Conservation (phyloP, 2,329 filamentous ascomycete species). For the Aspergillus latus region DNA sequence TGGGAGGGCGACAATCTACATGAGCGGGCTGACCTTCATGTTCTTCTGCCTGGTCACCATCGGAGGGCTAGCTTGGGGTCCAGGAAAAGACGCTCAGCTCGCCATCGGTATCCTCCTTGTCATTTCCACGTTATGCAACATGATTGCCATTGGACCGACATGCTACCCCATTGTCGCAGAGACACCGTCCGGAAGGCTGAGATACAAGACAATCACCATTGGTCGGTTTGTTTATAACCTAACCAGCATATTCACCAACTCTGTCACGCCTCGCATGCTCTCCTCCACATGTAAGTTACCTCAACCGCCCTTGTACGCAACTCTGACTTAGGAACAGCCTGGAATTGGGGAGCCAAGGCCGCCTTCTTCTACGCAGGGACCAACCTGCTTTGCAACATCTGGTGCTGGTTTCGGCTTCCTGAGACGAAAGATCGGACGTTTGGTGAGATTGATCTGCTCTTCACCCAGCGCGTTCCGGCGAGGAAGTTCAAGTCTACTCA, state of each 20-base stretch:
- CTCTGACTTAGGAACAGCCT: slow-evolving; percentile 17
- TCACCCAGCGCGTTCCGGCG: slow-evolving; percentile 39
- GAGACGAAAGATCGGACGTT: slow-evolving; percentile 41
- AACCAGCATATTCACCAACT: slow-evolving; percentile 45
- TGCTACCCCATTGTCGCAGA: slow-evolving; percentile 55
- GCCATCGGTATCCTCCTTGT: slow-evolving; percentile 48
- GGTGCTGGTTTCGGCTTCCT: slow-evolving; percentile 41
- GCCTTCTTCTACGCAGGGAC: slow-evolving; percentile 41
- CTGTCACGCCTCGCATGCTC: slow-evolving; percentile 32
- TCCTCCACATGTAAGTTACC: slow-evolving; percentile 22
- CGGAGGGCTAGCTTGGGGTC: slow-evolving; percentile 32
- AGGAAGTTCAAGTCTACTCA: slow-evolving; percentile 36
- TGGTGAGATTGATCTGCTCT: slow-evolving; percentile 44
- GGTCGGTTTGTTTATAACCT: slow-evolving; percentile 53
- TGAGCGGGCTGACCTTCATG: slow-evolving; percentile 42
- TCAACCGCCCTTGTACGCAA: too few species aligned
- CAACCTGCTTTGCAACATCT: slow-evolving; percentile 26
- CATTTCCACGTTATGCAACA: slow-evolving; percentile 55
- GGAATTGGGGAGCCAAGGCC: slow-evolving; percentile 41
- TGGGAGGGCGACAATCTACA: slow-evolving; percentile 45
- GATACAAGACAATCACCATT: slow-evolving; percentile 46
- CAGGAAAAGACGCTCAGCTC: slow-evolving; percentile 23
- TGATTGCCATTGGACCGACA: slow-evolving; percentile 55
- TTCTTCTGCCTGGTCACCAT: slow-evolving; percentile 40
- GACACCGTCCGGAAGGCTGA: slow-evolving; percentile 54